These are phyloP conservation scores for Cystobasidium tubakii DNA, from an alignment of 768 basidiomycete species.

Conservation along the genomic window DNA sequence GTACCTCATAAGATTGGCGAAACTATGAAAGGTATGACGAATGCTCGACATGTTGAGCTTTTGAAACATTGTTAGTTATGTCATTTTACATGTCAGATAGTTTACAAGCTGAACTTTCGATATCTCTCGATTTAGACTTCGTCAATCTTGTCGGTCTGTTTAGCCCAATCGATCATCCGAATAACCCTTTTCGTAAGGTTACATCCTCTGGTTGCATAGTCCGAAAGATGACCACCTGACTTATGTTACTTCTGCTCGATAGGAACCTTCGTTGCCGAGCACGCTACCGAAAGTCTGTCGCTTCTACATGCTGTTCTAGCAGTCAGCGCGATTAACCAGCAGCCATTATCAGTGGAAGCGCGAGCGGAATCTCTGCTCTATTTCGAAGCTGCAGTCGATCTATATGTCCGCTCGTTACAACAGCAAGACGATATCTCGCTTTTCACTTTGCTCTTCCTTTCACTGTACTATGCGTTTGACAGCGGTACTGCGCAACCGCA, in stretches of 20 bases:
- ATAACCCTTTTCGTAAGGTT: conserved; percentile 24
- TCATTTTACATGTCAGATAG: not conserved
- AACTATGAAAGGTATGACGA: conserved; percentile 10
- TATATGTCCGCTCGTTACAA: conserved; percentile 33
- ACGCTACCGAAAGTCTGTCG: conserved; percentile 16
- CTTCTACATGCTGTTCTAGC: conserved; percentile 30
- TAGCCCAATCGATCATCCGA: conserved; percentile 27
- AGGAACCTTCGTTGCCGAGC: conserved; percentile 30
- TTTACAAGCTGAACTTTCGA: not conserved
- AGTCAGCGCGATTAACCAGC: conserved; percentile 31
- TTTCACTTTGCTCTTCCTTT: conserved; percentile 32
- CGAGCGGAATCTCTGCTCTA: conserved; percentile 32
- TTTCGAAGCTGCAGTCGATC: conserved; percentile 32
- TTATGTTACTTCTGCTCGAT: not conserved
- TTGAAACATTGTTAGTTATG: conserved; percentile 24
- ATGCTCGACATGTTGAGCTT: conserved; percentile 25
- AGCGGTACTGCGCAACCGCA: conserved; percentile 25
- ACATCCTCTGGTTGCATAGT: too few relatives aligned
- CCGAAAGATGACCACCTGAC: not conserved
- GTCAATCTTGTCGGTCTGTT: conserved; percentile 15
- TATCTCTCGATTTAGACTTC: conserved; percentile 8
- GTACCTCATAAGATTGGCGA: conserved; percentile 7
- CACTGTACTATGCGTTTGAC: conserved; percentile 31
- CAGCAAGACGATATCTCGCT: conserved; percentile 33
- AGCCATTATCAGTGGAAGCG: conserved; percentile 29